phyloP scores from a whole-genome alignment of 2,329 filamentous ascomycete genomes.

The Magnaporthales sp. region DNA sequence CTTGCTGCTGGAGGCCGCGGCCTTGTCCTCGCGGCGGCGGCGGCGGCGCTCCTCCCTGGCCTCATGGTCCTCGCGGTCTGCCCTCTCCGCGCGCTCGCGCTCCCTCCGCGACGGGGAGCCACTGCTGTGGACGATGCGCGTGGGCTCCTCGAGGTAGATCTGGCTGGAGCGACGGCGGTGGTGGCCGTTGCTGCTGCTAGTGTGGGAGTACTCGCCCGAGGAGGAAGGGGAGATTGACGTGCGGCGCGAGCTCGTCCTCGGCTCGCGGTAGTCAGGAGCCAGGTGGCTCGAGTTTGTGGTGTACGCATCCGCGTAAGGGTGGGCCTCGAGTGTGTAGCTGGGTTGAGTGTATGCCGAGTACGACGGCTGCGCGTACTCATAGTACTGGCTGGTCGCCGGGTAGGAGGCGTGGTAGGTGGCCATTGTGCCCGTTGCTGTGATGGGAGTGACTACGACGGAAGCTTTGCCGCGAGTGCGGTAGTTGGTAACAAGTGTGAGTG shows the following conservation, averaged over 20 bases:
- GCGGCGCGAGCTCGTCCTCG: constrained; percentile 2
- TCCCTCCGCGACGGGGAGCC: constrained; percentile 7
- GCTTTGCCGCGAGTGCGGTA: background rate
- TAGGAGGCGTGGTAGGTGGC: background rate
- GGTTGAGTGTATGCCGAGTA: background rate
- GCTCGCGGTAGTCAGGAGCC: background rate
- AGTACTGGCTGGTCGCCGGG: constrained; percentile 3
- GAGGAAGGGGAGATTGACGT: constrained; percentile 8
- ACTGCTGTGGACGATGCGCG: constrained; percentile 8
- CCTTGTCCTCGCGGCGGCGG: background rate
- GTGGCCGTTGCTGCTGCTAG: constrained; percentile 11
- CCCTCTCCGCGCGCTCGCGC: constrained; percentile 5
- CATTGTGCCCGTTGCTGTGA: background rate
- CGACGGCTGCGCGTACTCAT: background rate
- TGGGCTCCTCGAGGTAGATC: constrained; percentile 14
- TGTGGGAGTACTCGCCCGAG: constrained; percentile 6
- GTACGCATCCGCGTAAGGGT: constrained; percentile 1
- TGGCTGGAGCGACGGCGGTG: constrained; percentile 14
- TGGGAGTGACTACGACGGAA: background rate
- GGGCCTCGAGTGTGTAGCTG: background rate
- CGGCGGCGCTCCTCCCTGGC: constrained; percentile 7
- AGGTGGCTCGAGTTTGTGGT: background rate
- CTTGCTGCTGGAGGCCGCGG: background rate
- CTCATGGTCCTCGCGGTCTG: constrained; percentile 9
- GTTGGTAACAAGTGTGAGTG: background rate